Evolutionary conservation across 2,329 filamentous ascomycete species (phyloP).

Genomic region (Aspergillus sp.): DNA sequence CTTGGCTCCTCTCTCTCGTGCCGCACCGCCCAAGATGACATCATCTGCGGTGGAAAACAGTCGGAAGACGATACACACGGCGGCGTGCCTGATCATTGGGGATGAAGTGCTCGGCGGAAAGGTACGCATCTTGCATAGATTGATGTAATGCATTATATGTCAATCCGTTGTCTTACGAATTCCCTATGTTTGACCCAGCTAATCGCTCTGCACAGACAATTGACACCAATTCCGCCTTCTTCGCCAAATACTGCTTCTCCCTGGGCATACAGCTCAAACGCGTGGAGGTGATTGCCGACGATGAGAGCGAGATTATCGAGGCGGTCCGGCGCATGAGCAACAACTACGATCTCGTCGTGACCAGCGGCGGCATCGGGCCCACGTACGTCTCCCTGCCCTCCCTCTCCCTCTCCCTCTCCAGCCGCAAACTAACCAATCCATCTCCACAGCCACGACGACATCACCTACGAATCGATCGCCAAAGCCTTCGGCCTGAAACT

Average conservation of each 20-base stretch:
- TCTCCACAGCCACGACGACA: constrained; percentile 80
- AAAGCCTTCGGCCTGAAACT: constrained; percentile 79
- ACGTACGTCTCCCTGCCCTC: constrained; percentile 59
- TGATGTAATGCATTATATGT: background rate
- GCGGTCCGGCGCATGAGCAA: constrained; percentile 82
- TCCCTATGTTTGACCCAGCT: background rate
- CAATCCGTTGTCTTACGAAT: no score
- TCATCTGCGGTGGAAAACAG: constrained; percentile 36
- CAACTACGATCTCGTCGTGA: constrained; percentile 91
- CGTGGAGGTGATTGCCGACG: constrained; percentile 90
- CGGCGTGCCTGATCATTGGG: constrained; percentile 92
- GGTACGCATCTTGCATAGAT: constrained; percentile 50
- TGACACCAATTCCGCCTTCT: constrained; percentile 64
- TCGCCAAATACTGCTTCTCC: constrained; percentile 65
- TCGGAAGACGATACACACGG: constrained; percentile 73
- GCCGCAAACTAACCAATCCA: background rate
- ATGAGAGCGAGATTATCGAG: constrained; percentile 86
- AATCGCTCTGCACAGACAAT: constrained; percentile 48
- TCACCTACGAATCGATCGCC: constrained; percentile 91
- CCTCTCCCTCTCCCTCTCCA: background rate
- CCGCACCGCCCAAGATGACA: constrained; percentile 37
- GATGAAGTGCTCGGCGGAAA: constrained; percentile 95
- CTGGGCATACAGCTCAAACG: constrained; percentile 71
- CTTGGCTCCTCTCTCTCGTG: constrained; percentile 13
- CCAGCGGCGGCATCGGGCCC: constrained; percentile 91